phyloP scores from a whole-genome alignment of 176 grass and related monocot genomes.

The Puccinellia tenuiflora region DNA sequence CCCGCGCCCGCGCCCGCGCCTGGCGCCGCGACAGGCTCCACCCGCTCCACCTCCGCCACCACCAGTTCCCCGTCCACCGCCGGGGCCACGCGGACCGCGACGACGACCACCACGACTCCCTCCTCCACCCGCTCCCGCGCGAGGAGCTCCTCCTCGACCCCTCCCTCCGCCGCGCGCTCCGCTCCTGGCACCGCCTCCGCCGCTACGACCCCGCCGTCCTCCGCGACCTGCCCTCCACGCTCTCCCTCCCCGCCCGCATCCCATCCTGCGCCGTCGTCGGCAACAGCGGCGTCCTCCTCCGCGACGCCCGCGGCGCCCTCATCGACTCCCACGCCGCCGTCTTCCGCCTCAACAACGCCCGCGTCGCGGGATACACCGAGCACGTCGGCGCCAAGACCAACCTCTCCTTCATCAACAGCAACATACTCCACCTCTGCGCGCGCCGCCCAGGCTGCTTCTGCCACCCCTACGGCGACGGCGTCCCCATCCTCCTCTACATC shows the following conservation, averaged over 20 bases:
- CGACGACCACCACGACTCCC: conserved; percentile 23
- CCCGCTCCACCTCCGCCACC: conserved; percentile 39
- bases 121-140: conserved; percentile 39
- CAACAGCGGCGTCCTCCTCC: conserved; percentile 91
- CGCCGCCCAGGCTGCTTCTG: conserved; percentile 68
- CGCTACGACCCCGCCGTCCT: conserved; percentile 65
- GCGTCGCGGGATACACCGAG: conserved; percentile 39
- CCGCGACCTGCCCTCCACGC: conserved; percentile 26
- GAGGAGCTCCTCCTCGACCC: conserved; percentile 35
- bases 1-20: conserved; percentile 8
- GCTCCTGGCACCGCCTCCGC: conserved; percentile 62
- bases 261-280: conserved; percentile 82
- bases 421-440: conserved; percentile 79
- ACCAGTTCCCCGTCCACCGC: conserved; percentile 35
- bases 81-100: conserved; percentile 23
- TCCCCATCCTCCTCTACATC: conserved; percentile 83
- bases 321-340: conserved; percentile 83
- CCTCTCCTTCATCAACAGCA: conserved; percentile 93
- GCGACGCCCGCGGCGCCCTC: conserved; percentile 43
- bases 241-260: conserved; percentile 28
- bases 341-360: conserved; percentile 91
- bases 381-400: conserved; percentile 73
- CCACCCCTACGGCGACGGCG: conserved; percentile 72
- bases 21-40: conserved; percentile 44
- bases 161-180: conserved; percentile 45